These are phyloP conservation scores for Breviolum minutum DNA, from an alignment of 73 alveolate species.

Conservation along the genomic window DNA sequence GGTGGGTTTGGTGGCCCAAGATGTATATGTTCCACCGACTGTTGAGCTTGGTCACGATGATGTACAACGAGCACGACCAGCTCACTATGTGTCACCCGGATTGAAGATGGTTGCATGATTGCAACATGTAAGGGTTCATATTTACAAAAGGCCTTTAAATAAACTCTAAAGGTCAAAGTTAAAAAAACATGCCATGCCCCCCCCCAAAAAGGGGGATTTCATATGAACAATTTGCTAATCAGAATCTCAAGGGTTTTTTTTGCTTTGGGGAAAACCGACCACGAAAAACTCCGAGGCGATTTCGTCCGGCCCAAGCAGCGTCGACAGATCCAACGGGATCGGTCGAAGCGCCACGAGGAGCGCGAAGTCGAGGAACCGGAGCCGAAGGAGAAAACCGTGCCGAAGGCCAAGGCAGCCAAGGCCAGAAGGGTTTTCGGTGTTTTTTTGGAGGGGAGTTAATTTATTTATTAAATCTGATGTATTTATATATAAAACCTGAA, in stretches of 20 bases:
- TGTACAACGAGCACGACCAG: slow-evolving; percentile 64
- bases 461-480: not conserved
- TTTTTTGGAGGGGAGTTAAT: too few species aligned
- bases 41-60: slow-evolving; percentile 57
- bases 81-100: slow-evolving; percentile 50
- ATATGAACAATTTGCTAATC: not conserved
- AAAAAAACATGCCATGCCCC: too few species aligned
- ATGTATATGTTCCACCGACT: slow-evolving; percentile 65
- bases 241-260: too few species aligned
- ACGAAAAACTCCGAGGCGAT: not conserved
- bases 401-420: slow-evolving; percentile 26
- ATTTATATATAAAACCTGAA: too few species aligned
- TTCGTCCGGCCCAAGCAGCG: slow-evolving; percentile 74
- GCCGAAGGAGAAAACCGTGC: not conserved
- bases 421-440: too few species aligned
- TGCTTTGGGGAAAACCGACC: not conserved
- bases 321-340: slow-evolving; percentile 60
- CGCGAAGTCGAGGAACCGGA: not conserved
- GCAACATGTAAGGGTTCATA: too few species aligned
- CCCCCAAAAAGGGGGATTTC: too few species aligned
- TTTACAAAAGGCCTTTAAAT: too few species aligned
- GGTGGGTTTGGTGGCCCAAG: slow-evolving; percentile 1
- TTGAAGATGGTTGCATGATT: not conserved
- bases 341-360: not conserved
- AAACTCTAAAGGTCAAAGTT: too few species aligned